These are phyloP conservation scores for Myxozyma mucilagina DNA, from an alignment of 805 yeast genomes.

Conservation along the genomic window DNA sequence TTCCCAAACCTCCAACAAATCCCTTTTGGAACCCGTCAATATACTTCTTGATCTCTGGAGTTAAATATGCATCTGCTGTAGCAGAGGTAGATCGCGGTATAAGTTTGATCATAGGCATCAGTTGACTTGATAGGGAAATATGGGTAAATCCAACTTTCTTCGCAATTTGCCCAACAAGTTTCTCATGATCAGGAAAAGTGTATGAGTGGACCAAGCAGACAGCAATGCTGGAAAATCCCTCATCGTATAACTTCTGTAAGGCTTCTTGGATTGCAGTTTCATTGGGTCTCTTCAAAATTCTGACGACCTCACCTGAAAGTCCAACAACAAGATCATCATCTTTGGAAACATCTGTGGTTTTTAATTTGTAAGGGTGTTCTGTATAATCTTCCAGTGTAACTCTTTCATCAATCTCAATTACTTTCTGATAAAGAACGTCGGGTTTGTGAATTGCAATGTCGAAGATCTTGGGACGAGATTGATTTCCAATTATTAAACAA, in stretches of 20 bases:
- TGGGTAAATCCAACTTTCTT: conserved; percentile 62
- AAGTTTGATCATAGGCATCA: conserved; percentile 77
- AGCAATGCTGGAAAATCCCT: conserved; percentile 70
- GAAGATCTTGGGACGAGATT: conserved; percentile 86
- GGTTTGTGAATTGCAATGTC: conserved; percentile 76
- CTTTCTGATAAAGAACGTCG: conserved; percentile 68
- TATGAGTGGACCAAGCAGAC: conserved; percentile 72
- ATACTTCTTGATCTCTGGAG: conserved; percentile 74
- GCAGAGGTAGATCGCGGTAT: conserved; percentile 76
- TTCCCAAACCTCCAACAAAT: conserved; percentile 52
- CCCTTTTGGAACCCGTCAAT: conserved; percentile 63
- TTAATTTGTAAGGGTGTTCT: conserved; percentile 58
- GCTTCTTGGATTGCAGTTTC: conserved; percentile 45
- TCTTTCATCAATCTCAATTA: conserved; percentile 85
- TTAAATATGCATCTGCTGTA: conserved; percentile 77
- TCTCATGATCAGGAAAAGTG: conserved; percentile 71
- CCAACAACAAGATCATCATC: conserved; percentile 50
- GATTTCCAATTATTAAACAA: conserved; percentile 81
- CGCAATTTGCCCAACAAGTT: conserved; percentile 59
- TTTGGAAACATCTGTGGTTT: conserved; percentile 30
- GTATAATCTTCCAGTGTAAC: conserved; percentile 79
- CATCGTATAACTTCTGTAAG: conserved; percentile 49
- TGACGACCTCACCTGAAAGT: conserved; percentile 65
- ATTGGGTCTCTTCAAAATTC: conserved; percentile 57
- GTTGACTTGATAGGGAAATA: conserved; percentile 64